Evolutionary conservation across 257 asterid genomes (phyloP).

Genomic region (Nyctanthes arbortristis): DNA sequence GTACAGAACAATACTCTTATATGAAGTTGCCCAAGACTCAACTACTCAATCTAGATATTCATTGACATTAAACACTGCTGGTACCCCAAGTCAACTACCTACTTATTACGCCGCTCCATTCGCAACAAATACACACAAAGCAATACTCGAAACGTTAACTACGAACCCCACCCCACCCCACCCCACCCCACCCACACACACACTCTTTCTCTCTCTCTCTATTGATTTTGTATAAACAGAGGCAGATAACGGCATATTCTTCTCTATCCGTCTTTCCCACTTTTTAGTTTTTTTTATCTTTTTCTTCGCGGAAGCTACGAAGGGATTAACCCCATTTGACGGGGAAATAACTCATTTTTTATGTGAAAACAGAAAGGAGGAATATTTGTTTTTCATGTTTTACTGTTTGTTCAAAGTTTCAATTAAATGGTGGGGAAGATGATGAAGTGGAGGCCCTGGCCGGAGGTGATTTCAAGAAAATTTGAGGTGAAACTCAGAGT

Average conservation of each 20-base stretch:
- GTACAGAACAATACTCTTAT: too few relatives aligned
- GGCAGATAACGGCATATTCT: slow-evolving; percentile 46
- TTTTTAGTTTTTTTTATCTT: slow-evolving; percentile 10
- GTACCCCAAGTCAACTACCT: slow-evolving; percentile 37
- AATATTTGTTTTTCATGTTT: slow-evolving; percentile 7
- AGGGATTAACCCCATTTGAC: slow-evolving; percentile 25
- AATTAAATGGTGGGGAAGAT: slow-evolving; percentile 79
- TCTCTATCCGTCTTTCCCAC: slow-evolving; percentile 5
- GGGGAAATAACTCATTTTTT: slow-evolving; percentile 1
- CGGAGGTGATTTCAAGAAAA: slow-evolving; percentile 68
- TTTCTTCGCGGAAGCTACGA: slow-evolving; percentile 17
- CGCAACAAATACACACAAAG: slow-evolving; percentile 22
- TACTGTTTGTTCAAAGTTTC: not conserved
- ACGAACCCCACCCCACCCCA: not conserved
- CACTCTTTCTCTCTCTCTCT: not conserved
- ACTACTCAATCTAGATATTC: slow-evolving; percentile 12
- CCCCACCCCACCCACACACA: not conserved
- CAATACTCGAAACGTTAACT: slow-evolving; percentile 27
- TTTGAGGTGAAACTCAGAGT: slow-evolving; percentile 63
- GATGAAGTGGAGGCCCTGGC: slow-evolving; percentile 99
- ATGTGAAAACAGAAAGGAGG: slow-evolving; percentile 9
- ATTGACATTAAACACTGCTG: slow-evolving; percentile 11
- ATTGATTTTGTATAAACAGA: not conserved
- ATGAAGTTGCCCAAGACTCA: slow-evolving; percentile 17
- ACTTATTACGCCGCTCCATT: slow-evolving; percentile 33